Base-by-base conservation (phyloP, 2,329 filamentous ascomycete species). In the Fusarium sp. region DNA sequence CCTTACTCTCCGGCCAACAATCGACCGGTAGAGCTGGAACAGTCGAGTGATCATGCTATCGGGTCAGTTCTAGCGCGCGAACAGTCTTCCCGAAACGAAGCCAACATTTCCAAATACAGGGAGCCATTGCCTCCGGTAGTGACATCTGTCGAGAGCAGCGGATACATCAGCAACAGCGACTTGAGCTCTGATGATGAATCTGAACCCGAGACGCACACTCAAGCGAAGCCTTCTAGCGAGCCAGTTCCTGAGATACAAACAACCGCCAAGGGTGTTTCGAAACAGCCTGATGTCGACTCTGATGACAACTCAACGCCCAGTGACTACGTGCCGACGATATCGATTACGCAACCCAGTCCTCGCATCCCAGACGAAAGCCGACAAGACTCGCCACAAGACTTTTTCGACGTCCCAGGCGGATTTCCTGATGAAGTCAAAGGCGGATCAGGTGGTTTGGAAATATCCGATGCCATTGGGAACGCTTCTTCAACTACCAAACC, bases 51-150 rank as follows among this genome's bases (percentile, higher is more conserved):
- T 75, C 86, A 89, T 73, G 87, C 85, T 4, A 81, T 92, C 63
- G 92, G 89, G 5, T 84, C 85, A 6, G 81, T 92, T 6, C 74
- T 93, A 16, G 79, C 85, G 8, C 86, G 89, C 52, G 90, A 92
- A 60, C 84, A 88, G 57, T 85, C 84, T 6, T 82, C 85, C 5
- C 89, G 86, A 70, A 87, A 88, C 67, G 84, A 85, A 56, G 87
- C 89, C 29, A 91, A 91, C 68, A 90, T 86, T 14, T 89, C 88
- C 9, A 87, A 86, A 74, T 87, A 87, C 70, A 85, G 89, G 62
- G 90, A 93, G 71, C 93, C 94, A 18, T 80, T 95, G 36, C 91
- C 93, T 6, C 92, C 92, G 1, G 88, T 94, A 18, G 91, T 94
- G 14, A 93, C 92, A 0, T 91, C 91, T 2, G 88, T 92, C 20